Conservation (phyloP, 1,139 yeast genomes). For the Kluyveromyces sp. region DNA sequence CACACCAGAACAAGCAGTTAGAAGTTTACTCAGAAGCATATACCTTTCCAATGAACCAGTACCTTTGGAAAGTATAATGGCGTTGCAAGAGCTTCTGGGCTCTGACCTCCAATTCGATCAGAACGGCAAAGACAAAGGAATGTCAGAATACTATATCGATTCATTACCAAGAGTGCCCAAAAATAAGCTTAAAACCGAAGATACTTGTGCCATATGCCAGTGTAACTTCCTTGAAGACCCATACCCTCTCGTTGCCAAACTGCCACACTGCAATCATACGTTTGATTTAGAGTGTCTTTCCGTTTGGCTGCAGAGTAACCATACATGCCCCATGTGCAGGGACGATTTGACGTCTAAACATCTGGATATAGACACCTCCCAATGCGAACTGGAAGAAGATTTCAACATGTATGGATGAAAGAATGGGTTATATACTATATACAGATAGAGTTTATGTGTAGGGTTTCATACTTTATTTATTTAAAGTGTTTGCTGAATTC, state of each 20-base stretch:
- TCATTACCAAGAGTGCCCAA: conserved; percentile 62
- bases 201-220: conserved; percentile 81
- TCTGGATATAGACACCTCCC: conserved; percentile 49
- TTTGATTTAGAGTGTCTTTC: conserved; percentile 87
- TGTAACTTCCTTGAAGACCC: conserved; percentile 61
- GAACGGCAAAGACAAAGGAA: conserved; percentile 36
- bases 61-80: not conserved
- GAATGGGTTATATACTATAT: conserved; percentile 1
- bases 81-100: not conserved
- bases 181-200: conserved; percentile 42
- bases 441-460: not conserved
- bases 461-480: not conserved
- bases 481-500: conserved; percentile 40
- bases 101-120: not conserved
- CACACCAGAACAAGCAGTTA: conserved; percentile 1
- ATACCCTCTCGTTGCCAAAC: conserved; percentile 69
- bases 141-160: conserved; percentile 64
- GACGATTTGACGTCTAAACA: conserved; percentile 53
- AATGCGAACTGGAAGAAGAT: conserved; percentile 59
- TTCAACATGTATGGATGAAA: conserved; percentile 69
- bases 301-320: conserved; percentile 75
- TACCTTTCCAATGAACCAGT: conserved; percentile 3
- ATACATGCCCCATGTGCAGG: conserved; percentile 86
- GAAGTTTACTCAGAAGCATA: not conserved
- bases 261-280: conserved; percentile 70